phyloP scores from a whole-genome alignment of 768 basidiomycete genomes.

The Krasilnikovozyma curviuscula region DNA sequence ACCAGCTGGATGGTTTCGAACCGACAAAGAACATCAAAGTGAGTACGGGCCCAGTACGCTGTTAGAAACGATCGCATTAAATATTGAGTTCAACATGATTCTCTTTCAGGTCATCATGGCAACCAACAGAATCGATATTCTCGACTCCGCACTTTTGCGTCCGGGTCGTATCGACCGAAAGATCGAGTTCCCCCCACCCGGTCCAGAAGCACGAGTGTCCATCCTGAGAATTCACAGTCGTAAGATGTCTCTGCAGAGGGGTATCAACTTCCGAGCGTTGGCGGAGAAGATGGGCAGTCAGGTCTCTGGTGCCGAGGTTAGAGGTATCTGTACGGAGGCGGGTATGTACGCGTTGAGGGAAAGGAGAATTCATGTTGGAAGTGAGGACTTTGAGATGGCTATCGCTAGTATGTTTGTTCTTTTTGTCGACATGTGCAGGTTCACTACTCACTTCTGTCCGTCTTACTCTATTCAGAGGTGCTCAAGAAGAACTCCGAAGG shows the following conservation, averaged over 20 bases:
- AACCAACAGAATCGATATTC: slow-evolving; percentile 91
- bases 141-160: slow-evolving; percentile 78
- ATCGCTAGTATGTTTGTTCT: slow-evolving; percentile 55
- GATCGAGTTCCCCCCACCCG: slow-evolving; percentile 97
- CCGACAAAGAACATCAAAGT: slow-evolving; percentile 62
- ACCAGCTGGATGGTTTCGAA: slow-evolving; percentile 77
- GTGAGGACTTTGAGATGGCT: slow-evolving; percentile 97
- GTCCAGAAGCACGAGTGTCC: slow-evolving; percentile 88
- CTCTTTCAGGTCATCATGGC: slow-evolving; percentile 59
- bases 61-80: neutral
- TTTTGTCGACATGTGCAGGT: neutral
- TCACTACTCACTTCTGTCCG: neutral
- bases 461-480: slow-evolving; percentile 31
- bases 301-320: slow-evolving; percentile 90
- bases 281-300: slow-evolving; percentile 96
- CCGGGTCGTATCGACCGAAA: slow-evolving; percentile 92
- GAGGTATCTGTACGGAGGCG: slow-evolving; percentile 95
- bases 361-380: slow-evolving; percentile 86
- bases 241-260: slow-evolving; percentile 96
- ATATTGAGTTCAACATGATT: neutral
- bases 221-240: slow-evolving; percentile 92
- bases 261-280: slow-evolving; percentile 84
- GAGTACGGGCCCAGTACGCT: slow-evolving; percentile 1
- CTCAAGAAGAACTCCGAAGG: slow-evolving; percentile 93
- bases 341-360: slow-evolving; percentile 96